Base-by-base conservation (phyloP, 1,139 yeast species). In the Sugiyamaella japonica region DNA sequence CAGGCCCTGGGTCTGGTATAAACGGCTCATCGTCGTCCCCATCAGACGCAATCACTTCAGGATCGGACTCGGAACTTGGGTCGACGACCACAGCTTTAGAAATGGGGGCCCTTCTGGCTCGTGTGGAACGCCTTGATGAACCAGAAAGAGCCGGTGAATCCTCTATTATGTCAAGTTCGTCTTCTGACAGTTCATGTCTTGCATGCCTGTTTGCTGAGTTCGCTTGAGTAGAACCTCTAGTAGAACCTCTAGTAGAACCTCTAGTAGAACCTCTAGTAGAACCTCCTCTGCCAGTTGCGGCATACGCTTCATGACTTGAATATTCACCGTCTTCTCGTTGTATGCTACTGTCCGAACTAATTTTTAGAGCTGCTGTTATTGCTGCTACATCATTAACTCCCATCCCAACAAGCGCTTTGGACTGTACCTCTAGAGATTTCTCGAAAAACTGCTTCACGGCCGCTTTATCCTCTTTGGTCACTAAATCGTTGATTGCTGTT, bases 391-490 rank as follows among this genome's bases (percentile, higher is more conserved):
- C 64, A 7, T 72, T 63, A 13, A 73, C 72, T 9, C 73, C 74
- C 48, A 74, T 68, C 17, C 77, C 72, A 56, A 83, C 69, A 53
- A 91, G 72, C 56, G 81, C 72, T 40, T 80, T 75, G 20, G 87
- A 77, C 62, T 89, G 95, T 44, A 76, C 76, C 23, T 76, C 77
- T 56, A 90, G 75, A 56, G 91, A 89, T 17, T 74, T 73, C 49
- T 85, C 85, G 7, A 93, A 84, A 67, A 85, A 89, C 44, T 79
- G 80, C 55, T 81, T 82, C 53, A 93, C 73, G 0, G 91, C 82
- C 47, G 76, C 75, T 64, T 86, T 87, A 64, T 91, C 97, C 58
- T 90, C 97, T 61, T 88, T 87, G 43, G 86, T 90, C 7, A 93
- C 84, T 67, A 82, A 86, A 55, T 78, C 79, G 54, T 81, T 78